Evolutionary conservation across 106 monocot species (phyloP), one percentile per base, ranked within the genome.

Genomic region (Agapanthus africanus): DNA sequence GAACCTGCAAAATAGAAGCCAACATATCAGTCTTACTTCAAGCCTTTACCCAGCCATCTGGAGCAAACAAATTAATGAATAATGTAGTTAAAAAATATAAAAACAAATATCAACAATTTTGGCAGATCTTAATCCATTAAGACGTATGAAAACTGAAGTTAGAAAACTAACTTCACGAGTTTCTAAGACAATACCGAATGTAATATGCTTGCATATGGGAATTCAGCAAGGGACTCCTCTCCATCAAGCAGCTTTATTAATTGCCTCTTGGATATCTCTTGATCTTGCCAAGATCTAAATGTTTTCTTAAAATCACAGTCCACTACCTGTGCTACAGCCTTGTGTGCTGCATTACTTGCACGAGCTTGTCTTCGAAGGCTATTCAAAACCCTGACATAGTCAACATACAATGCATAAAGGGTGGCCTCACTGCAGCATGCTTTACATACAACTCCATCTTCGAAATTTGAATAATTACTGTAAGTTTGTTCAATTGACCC

Each of bases 201-300:
- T 37, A 99, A 71, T 32, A 99, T 46, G 67, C 80, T 79, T 65
- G 99, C 99, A 83, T 68, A 76, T 18, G 99, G 99, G 73, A 90
- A 93, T 80, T 87, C 99, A 54, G 99, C 99, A 79, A 99, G 85
- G 15, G 99, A 99, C 10, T 99, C 90, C 33, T 81, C 84, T 56
- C 79, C 82, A 73, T 78, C 68, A 32, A 93, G 78, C 56, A 99
- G 54, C 44, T 72, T 76, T 72, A 65, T 76, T 41, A 90, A 54
- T 22, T 73, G 78, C 44, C 21, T 83, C 51, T 71, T 85, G 22
- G 60, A 71, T 46, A 19, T 70, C 21, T 83, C 64, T 66, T 79
- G 65, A 59, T 67, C 81, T 57, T 80, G 46, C 52, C 26, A 72
- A 27, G 66, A 77, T 65, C 64, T 67, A 73, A 40, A 66, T 66